Evolutionary conservation across 192 early-diverging fungal species (phyloP).

Genomic region (Podila verticillata): DNA sequence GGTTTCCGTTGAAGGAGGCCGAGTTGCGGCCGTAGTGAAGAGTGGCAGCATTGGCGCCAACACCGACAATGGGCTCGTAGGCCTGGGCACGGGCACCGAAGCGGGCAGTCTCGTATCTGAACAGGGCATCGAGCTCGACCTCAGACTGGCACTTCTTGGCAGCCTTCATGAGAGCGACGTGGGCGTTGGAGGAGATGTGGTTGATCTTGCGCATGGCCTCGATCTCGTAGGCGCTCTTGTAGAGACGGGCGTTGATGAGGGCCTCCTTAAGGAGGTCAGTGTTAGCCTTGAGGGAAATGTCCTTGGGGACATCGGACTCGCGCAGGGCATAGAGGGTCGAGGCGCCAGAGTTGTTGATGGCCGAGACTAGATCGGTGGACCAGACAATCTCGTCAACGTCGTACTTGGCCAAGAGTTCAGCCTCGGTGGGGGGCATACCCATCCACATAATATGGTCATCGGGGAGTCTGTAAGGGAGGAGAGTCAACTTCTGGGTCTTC

Average conservation of each 20-base stretch:
- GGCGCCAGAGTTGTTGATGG: slow-evolving; percentile 60
- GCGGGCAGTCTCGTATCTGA: slow-evolving; percentile 76
- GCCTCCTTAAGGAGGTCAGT: slow-evolving; percentile 54
- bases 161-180: slow-evolving; percentile 83
- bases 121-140: slow-evolving; percentile 79
- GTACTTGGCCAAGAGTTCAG: slow-evolving; percentile 65
- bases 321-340: slow-evolving; percentile 61
- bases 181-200: slow-evolving; percentile 78
- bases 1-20: slow-evolving; percentile 55
- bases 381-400: slow-evolving; percentile 78
- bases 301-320: slow-evolving; percentile 52
- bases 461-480: slow-evolving; percentile 76
- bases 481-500: slow-evolving; percentile 63
- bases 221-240: slow-evolving; percentile 86
- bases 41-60: slow-evolving; percentile 78
- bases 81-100: slow-evolving; percentile 78
- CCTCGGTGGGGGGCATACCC: slow-evolving; percentile 70
- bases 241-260: slow-evolving; percentile 82
- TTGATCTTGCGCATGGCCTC: slow-evolving; percentile 80
- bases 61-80: slow-evolving; percentile 88
- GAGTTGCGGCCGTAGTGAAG: slow-evolving; percentile 89
- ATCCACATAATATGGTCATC: slow-evolving; percentile 85
- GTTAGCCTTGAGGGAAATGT: slow-evolving; percentile 25
- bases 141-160: slow-evolving; percentile 72
- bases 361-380: slow-evolving; percentile 61